Evolutionary conservation across 2,329 filamentous ascomycete species (phyloP), one percentile per base, ranked within the genome.

Genomic region (Calonectria leucothoes): DNA sequence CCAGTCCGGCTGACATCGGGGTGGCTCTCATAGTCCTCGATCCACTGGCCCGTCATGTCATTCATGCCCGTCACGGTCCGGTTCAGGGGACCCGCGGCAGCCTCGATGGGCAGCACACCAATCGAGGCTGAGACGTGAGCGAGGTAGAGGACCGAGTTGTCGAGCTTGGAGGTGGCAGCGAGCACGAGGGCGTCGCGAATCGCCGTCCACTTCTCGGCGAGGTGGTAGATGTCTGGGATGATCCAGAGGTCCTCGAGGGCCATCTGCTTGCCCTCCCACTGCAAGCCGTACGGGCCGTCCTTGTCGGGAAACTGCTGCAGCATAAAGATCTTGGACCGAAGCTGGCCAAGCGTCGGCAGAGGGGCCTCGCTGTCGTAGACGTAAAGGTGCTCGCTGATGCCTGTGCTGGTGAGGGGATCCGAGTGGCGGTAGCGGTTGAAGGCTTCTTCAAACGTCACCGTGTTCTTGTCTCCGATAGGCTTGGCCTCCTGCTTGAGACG

Each of bases 101-200:
- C 88, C 76, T 88, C 86, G 65, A 89, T 87, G 45, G 88, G 88
- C 72, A 87, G 74, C 12, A 89, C 87, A 45, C 87, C 87, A 3
- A 88, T 84, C 25, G 85, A 86, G 17, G 88, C 88, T 20, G 86
- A 88, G 27, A 88, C 75, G 77, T 89, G 88, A 23, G 86, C 83
- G 20, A 89, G 81, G 75, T 85, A 88, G 20, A 89, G 80, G 10
- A 78, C 72, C 35, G 77, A 70, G 79, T 87, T 86, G 71, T 84
- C 81, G 23, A 80, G 78, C 20, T 77, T 70, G 4, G 80, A 77
- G 5, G 81, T 77, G 45, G 82, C 82, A 7, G 87, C 86, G 31
- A 78, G 80, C 72, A 82, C 80, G 31, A 89, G 82, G 17, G 86
- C 86, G 37, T 80, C 74, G 42, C 82, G 82, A 70, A 89, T 85